A percentile compares a stretch with the other conserved stretches of the same genome.
Evolutionary conservation across 441 rosid genomes (phyloP).

Genomic region (Hura crepitans): DNA sequence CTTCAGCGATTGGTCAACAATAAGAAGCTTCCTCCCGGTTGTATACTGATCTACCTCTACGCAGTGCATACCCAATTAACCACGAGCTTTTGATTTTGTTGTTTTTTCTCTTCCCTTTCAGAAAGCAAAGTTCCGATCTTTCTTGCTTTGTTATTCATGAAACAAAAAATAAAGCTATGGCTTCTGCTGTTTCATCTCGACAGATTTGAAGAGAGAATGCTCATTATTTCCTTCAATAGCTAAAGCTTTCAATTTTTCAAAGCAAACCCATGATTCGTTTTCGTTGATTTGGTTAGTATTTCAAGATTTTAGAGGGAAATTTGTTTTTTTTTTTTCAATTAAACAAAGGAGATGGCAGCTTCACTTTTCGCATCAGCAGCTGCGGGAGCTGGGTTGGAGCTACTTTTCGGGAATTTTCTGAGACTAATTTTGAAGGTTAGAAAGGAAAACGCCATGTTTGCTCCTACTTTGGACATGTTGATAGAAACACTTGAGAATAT

Average conservation of each 20-base stretch:
- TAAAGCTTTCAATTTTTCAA: not conserved
- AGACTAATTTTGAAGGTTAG: not conserved
- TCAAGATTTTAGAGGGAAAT: not conserved
- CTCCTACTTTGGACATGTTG: constrained; percentile 12
- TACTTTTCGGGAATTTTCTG: constrained; percentile 14
- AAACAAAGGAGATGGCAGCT: constrained; percentile 11
- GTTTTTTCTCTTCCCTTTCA: not conserved
- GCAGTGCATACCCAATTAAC: no score
- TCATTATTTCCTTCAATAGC: not conserved
- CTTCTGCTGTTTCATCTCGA: not conserved
- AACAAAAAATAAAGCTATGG: not conserved
- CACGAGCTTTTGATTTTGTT: not conserved
- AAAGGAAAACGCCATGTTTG: constrained; percentile 10
- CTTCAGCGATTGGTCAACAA: not conserved
- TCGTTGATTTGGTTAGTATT: not conserved
- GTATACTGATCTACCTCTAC: not conserved
- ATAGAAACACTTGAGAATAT: not conserved
- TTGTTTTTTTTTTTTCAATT: not conserved
- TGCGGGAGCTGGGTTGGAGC: constrained; percentile 24
- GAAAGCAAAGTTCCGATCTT: not conserved
- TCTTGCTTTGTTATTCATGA: not conserved
- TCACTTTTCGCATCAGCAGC: constrained; percentile 15
- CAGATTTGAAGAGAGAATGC: not conserved
- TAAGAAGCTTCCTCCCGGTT: not conserved
- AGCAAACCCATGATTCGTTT: not conserved